Percentiles rank a stretch among this genome's conserved stretches.
Conservation (phyloP, 1,139 yeast genomes). For the Yamadazyma conglobata region DNA sequence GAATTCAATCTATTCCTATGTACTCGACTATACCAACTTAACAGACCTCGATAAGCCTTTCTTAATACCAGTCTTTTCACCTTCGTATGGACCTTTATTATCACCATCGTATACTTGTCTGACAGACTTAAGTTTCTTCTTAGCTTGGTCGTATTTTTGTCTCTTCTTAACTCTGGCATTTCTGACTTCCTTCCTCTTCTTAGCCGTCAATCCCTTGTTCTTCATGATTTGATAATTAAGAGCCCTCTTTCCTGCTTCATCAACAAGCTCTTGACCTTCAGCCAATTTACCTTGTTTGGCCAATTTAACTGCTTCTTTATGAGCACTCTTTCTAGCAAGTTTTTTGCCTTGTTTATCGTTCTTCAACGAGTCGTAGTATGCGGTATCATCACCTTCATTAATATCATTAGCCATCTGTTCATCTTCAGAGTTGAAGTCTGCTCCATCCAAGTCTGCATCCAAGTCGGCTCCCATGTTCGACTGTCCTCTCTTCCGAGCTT, state of each 20-base stretch:
- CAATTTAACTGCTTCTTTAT: constrained; percentile 69
- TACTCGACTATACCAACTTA: constrained; percentile 53
- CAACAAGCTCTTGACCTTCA: constrained; percentile 63
- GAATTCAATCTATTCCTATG: no score
- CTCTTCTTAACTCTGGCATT: constrained; percentile 98
- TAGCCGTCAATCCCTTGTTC: constrained; percentile 93
- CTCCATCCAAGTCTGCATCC: constrained; percentile 51
- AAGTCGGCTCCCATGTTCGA: constrained; percentile 35
- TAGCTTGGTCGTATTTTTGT: constrained; percentile 91
- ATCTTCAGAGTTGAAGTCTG: constrained; percentile 48
- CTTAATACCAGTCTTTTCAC: constrained; percentile 97
- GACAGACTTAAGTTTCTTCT: constrained; percentile 87
- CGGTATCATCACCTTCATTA: constrained; percentile 35
- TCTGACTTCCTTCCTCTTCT: constrained; percentile 88
- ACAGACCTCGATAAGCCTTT: constrained; percentile 86
- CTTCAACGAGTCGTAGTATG: constrained; percentile 52
- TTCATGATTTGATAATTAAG: constrained; percentile 89
- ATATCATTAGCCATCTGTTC: constrained; percentile 37
- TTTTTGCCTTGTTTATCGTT: constrained; percentile 46
- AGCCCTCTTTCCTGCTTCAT: constrained; percentile 88
- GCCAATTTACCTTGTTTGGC: constrained; percentile 82
- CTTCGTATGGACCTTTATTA: constrained; percentile 81
- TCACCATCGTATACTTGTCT: constrained; percentile 77
- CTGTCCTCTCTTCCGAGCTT: constrained; percentile 80
- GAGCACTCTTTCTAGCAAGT: constrained; percentile 58